Conservation (phyloP, 75 land plant species). For the Larix kaempferi region DNA sequence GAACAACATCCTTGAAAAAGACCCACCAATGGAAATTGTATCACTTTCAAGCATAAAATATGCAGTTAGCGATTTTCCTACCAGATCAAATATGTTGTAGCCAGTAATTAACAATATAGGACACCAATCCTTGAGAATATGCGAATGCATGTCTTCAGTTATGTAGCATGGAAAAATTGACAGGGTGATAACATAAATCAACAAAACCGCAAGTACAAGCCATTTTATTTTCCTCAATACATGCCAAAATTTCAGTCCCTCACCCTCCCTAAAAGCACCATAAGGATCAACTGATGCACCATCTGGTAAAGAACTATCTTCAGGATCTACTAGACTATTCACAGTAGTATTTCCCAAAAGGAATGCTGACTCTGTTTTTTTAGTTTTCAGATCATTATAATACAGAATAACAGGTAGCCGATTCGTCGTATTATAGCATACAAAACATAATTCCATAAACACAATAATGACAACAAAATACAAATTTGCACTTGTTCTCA, state of each 20-base stretch:
- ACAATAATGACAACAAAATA: slow-evolving; percentile 71
- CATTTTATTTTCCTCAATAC: too few relatives aligned
- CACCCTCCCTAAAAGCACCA: background rate
- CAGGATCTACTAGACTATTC: slow-evolving; percentile 15
- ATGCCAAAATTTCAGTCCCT: too few relatives aligned
- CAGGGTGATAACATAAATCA: too few relatives aligned
- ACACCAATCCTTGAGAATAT: too few relatives aligned
- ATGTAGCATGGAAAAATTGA: slow-evolving; percentile 92
- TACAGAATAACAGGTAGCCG: slow-evolving; percentile 75
- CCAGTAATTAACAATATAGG: slow-evolving; percentile 63
- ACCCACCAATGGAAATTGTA: too few relatives aligned
- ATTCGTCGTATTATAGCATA: slow-evolving; percentile 73
- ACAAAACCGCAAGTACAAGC: too few relatives aligned
- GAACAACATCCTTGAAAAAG: too few relatives aligned
- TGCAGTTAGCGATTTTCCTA: too few relatives aligned
- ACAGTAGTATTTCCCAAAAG: slow-evolving; percentile 15
- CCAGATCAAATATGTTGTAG: slow-evolving; percentile 81
- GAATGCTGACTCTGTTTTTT: slow-evolving; percentile 40
- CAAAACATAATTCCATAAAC: slow-evolving; percentile 58
- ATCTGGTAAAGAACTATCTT: too few relatives aligned
- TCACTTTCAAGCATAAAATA: too few relatives aligned
- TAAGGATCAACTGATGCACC: background rate
- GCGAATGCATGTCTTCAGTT: too few relatives aligned
- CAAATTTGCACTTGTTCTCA: too few relatives aligned
- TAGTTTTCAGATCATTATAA: slow-evolving; percentile 52